Evolutionary conservation across 1,139 yeast species (phyloP).

Genomic region (Scheffersomyces titani): DNA sequence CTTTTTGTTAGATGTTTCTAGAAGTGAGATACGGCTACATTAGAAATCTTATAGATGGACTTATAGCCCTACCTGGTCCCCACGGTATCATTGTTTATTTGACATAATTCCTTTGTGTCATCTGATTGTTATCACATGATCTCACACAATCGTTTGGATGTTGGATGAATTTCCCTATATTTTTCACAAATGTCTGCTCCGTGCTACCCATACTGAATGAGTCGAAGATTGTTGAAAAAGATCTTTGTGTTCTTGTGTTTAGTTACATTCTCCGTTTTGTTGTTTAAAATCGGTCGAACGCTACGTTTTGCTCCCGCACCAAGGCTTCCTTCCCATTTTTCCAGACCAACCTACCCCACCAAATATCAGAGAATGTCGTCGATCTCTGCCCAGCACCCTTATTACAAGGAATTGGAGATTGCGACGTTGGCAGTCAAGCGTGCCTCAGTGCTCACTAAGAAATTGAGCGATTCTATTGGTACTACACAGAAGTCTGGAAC

Average conservation of each 20-base stretch:
- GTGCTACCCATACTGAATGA: neutral
- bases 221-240: neutral
- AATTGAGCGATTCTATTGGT: conserved; percentile 68
- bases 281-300: neutral
- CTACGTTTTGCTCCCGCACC: neutral
- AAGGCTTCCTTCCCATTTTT: neutral
- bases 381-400: conserved; percentile 24
- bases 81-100: neutral
- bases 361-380: neutral
- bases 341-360: neutral
- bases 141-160: neutral
- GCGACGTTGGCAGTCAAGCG: conserved; percentile 90
- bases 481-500: conserved; percentile 58
- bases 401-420: conserved; percentile 61
- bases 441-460: conserved; percentile 76
- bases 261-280: neutral
- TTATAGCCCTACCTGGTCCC: neutral
- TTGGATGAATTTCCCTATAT: neutral
- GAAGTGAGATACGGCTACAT: too few species aligned
- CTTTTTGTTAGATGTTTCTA: too few species aligned
- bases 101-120: neutral
- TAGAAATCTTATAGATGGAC: too few species aligned
- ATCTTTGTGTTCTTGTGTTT: neutral
- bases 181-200: neutral
- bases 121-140: neutral